These are phyloP conservation scores for Arthromyces matolae DNA, from an alignment of 768 basidiomycete genomes.

Conservation along the genomic window DNA sequence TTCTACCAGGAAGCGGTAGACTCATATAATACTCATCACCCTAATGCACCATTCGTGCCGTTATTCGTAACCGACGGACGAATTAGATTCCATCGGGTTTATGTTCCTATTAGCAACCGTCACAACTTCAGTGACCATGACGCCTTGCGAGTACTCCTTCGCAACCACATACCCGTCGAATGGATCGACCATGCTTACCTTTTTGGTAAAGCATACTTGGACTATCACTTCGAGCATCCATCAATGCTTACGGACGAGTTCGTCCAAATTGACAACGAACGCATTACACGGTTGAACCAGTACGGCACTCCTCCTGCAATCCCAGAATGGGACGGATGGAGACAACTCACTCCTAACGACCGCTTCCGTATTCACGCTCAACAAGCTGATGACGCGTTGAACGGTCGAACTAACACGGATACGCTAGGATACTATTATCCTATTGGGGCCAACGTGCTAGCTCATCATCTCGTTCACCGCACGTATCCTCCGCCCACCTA, in stretches of 20 bases:
- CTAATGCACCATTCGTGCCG: not conserved
- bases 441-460: too few species aligned
- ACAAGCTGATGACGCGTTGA: too few species aligned
- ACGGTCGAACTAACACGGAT: too few species aligned
- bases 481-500: too few species aligned
- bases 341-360: not conserved
- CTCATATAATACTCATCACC: not conserved
- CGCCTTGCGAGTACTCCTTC: not conserved
- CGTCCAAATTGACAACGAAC: not conserved
- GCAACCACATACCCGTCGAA: not conserved
- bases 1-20: not conserved
- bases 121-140: not conserved
- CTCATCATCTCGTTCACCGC: too few species aligned
- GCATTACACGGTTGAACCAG: not conserved
- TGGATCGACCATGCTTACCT: not conserved
- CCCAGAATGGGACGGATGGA: not conserved
- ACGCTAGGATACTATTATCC: too few species aligned
- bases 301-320: not conserved
- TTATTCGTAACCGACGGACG: not conserved
- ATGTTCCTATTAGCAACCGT: not conserved
- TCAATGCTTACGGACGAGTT: not conserved
- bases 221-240: not conserved
- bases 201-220: not conserved
- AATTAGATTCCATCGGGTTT: not conserved
- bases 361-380: not conserved